A percentile compares a stretch with the other conserved stretches of the same genome.
Evolutionary conservation across 345 rosid genomes (phyloP).

Genomic region (Arabis hirsuta): DNA sequence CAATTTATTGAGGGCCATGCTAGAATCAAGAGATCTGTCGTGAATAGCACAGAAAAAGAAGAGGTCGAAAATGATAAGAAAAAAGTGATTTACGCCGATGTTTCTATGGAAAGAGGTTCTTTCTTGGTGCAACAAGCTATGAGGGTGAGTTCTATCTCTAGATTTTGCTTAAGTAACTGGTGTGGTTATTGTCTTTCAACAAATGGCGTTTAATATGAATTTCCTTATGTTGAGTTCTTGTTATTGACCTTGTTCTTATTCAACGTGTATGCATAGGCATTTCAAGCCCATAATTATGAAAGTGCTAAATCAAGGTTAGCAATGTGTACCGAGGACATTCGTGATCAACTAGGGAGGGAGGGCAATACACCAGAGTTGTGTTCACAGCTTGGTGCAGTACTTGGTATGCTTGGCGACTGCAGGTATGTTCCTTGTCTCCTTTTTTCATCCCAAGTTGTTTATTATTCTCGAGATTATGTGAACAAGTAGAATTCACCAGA

Average conservation of each 20-base stretch:
- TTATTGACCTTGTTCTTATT: conserved; percentile 20
- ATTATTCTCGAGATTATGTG: conserved; percentile 2
- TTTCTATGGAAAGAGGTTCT: conserved; percentile 93
- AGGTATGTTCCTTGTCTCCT: conserved; percentile 56
- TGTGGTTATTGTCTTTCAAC: conserved; percentile 3
- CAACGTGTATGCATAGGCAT: conserved; percentile 58
- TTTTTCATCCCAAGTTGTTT: neutral
- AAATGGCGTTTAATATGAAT: neutral
- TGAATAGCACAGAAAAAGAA: conserved; percentile 50
- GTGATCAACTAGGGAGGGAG: conserved; percentile 65
- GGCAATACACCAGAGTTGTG: conserved; percentile 87
- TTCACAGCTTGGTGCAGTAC: conserved; percentile 98
- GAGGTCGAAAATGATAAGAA: conserved; percentile 52
- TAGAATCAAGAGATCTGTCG: conserved; percentile 79
- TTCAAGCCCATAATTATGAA: conserved; percentile 80
- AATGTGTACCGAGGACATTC: conserved; percentile 83
- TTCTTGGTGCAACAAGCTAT: conserved; percentile 97
- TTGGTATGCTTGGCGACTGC: conserved; percentile 99
- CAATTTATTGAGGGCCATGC: conserved; percentile 96
- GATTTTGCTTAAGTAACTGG: neutral
- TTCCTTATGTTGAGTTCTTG: conserved; percentile 5
- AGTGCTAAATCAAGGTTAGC: conserved; percentile 90
- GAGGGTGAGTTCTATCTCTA: conserved; percentile 69
- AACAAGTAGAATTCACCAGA: neutral
- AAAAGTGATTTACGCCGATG: conserved; percentile 83